Evolutionary conservation across 371 early-diverging fungal species (phyloP), one percentile per base, ranked within the genome.

Genomic region (Mortierella sp.): DNA sequence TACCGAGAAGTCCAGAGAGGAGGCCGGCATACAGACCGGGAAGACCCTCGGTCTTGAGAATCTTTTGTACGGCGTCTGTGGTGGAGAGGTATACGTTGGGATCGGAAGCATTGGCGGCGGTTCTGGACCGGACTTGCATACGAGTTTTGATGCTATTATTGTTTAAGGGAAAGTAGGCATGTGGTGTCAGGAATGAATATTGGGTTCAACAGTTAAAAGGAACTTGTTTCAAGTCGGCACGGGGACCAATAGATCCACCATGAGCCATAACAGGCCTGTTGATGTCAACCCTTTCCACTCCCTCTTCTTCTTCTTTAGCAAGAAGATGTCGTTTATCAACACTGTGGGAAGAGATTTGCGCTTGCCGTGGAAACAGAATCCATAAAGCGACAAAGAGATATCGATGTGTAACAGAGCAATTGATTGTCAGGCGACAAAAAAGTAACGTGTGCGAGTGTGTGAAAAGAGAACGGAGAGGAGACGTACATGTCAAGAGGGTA

Each of bases 401-500:
- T 68, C 44, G 44, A 68, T 68, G 68, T 68, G 68, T 24, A 42
- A 68, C 68, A 42, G 68, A 11, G 68, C 24, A 24, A 38, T 65
- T 65, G 73, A 38, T 38, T 65, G 73, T 63, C 58, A 44, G 55
- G 52, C 50, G 54, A 60, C 52, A 65, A n/a, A 65, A 52, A 26
- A 24, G 54, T 13, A 28, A 38, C 26, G 26, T 38, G 19, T 65
- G 47, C 16, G 50, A 16, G 63, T 7, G 34, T 63, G 63, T 19
- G 63, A 54, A 81, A 60, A 72, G 34, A 72, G 16, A 38, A 34
- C 28, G 21, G 70, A 68, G 9, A 19, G 28, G 21, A 5, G 54
- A 90, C 95, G 91, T 92, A 97, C 97, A 98, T 97, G 89, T 98
- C 99, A 54, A 98, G 93, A 28, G 99, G 99, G 90, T 98, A 99